phyloP scores from a whole-genome alignment of 495 filamentous ascomycete genomes.

The Immersiella caudata region DNA sequence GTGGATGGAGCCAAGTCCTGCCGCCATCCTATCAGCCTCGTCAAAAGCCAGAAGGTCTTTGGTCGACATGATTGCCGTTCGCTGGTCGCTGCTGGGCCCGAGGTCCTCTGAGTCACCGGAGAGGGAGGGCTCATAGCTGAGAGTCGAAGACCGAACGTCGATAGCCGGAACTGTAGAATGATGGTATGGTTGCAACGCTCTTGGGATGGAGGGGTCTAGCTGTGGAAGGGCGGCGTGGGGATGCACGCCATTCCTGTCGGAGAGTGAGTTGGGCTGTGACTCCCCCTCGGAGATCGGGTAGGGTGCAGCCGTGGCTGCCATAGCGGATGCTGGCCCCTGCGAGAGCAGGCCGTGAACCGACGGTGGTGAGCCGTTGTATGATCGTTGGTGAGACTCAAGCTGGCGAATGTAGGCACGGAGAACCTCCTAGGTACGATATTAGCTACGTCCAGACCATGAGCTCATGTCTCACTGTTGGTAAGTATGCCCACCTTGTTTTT shows the following conservation, averaged over 20 bases:
- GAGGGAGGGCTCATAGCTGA: conserved; percentile 40
- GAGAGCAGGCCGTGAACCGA: conserved; percentile 47
- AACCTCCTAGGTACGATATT: conserved; percentile 44
- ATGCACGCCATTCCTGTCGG: background rate
- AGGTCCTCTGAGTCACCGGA: conserved; percentile 39
- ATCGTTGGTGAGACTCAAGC: conserved; percentile 45
- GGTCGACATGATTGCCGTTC: conserved; percentile 50
- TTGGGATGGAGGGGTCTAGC: conserved; percentile 19
- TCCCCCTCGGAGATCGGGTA: conserved; percentile 30
- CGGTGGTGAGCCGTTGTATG: conserved; percentile 41
- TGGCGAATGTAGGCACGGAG: conserved; percentile 58
- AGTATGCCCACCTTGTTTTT: conserved; percentile 51
- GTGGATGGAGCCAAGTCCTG: conserved; percentile 38
- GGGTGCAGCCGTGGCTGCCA: conserved; percentile 3
- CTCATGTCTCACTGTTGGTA: background rate
- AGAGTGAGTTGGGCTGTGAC: conserved; percentile 27
- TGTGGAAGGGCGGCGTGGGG: background rate
- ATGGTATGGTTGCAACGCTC: conserved; percentile 21
- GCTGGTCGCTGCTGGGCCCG: conserved; percentile 22
- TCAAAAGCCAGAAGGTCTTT: conserved; percentile 49
- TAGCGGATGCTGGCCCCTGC: conserved; percentile 17
- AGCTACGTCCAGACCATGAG: background rate
- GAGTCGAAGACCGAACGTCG: conserved; percentile 27
- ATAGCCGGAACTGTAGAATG: conserved; percentile 25
- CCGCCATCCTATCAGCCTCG: conserved; percentile 31